Evolutionary conservation across 495 filamentous ascomycete genomes (phyloP).

Genomic region (Penicillium canescens): DNA sequence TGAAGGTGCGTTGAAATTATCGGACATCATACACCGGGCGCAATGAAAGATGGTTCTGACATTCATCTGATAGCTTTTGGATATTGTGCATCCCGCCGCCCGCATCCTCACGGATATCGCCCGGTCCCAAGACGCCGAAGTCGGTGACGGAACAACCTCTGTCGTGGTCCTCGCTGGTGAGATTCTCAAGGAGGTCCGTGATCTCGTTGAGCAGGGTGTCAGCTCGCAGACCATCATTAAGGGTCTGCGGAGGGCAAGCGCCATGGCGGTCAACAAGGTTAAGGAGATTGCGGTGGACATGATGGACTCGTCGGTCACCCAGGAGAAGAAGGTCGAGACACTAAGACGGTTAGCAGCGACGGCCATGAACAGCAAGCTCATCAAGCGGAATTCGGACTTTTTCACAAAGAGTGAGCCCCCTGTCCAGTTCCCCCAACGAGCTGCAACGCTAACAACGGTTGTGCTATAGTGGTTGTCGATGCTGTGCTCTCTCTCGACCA

Average conservation of each 20-base stretch:
- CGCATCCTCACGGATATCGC: slow-evolving; percentile 98
- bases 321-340: slow-evolving; percentile 86
- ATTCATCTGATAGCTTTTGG: slow-evolving; percentile 67
- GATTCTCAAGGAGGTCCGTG: slow-evolving; percentile 92
- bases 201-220: slow-evolving; percentile 93
- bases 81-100: slow-evolving; percentile 97
- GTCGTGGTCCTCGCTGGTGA: slow-evolving; percentile 96
- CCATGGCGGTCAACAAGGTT: slow-evolving; percentile 97
- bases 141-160: slow-evolving; percentile 96
- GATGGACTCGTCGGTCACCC: slow-evolving; percentile 47
- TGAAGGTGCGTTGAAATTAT: slow-evolving; percentile 72
- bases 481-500: slow-evolving; percentile 97
- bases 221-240: slow-evolving; percentile 98
- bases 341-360: slow-evolving; percentile 86
- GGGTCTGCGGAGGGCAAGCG: slow-evolving; percentile 82
- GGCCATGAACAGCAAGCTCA: slow-evolving; percentile 99
- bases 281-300: slow-evolving; percentile 95
- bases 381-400: slow-evolving; percentile 94
- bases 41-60: slow-evolving; percentile 18
- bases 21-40: neutral
- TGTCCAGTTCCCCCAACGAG: neutral
- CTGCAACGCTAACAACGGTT: slow-evolving; percentile 5
- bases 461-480: slow-evolving; percentile 84
- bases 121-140: slow-evolving; percentile 97
- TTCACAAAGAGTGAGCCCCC: slow-evolving; percentile 85